These are phyloP conservation scores for Monotropa hypopitys DNA, from an alignment of 179 eudicot genomes.

Conservation along the genomic window DNA sequence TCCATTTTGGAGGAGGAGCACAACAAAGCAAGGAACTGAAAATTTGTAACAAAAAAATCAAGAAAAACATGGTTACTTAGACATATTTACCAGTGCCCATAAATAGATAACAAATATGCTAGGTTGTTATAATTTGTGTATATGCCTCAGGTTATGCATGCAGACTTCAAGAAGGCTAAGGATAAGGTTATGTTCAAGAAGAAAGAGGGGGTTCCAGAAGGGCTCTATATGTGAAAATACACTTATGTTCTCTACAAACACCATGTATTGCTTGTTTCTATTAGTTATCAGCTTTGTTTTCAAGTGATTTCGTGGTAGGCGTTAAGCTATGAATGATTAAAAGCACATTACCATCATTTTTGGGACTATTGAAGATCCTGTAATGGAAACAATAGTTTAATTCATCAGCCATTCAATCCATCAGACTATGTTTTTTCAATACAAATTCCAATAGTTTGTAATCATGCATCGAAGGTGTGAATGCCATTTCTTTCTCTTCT, in stretches of 20 bases:
- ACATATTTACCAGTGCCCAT: too few relatives aligned
- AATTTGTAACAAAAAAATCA: background rate
- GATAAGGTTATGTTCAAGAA: conserved; percentile 88
- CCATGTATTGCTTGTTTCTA: background rate
- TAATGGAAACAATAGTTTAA: background rate
- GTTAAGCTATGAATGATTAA: background rate
- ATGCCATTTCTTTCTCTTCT: too few relatives aligned
- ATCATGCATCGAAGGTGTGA: too few relatives aligned
- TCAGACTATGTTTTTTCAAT: too few relatives aligned
- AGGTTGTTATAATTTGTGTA: background rate
- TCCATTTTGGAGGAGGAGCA: background rate
- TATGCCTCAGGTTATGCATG: conserved; percentile 45
- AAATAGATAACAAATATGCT: background rate
- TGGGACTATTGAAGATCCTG: background rate
- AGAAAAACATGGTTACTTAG: background rate
- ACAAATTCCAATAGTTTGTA: too few relatives aligned
- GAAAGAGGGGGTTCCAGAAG: conserved; percentile 89
- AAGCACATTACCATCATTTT: background rate
- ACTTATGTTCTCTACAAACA: background rate
- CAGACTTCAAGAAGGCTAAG: conserved; percentile 72
- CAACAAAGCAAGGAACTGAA: background rate
- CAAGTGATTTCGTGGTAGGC: background rate
- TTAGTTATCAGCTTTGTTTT: background rate
- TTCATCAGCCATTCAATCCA: background rate
- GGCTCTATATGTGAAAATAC: conserved; percentile 53